Evolutionary conservation across 345 rosid species (phyloP), one percentile per base, ranked within the genome.

Genomic region (Corchorus capsularis): DNA sequence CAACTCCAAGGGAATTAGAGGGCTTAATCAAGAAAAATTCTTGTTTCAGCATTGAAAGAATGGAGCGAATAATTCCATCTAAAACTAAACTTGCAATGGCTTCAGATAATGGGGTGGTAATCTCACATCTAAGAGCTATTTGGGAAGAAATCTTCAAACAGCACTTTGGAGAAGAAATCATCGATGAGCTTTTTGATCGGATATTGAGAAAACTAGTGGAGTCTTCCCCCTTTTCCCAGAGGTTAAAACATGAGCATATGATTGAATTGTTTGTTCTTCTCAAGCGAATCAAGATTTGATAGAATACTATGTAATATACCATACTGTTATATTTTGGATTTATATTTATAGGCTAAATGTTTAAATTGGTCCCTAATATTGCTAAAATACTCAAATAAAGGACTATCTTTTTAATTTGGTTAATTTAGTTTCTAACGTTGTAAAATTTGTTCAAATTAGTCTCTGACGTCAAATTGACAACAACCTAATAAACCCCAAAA

Each of bases 121-220:
- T 46, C 19, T 4, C 32, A 4, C 39, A 8, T 6, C 2, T 77
- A 1, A 69, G 83, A 64, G 78, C 79, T 50, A 6, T 13, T 20
- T 63, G n/a, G 22, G 82, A 59, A 50, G 73, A 64, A 11, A 56
- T 73, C 8, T 9, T 83, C 6, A 54, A 32, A 39, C 34, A 55
- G 15, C 79, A 83, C 50, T 79, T 79, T 37, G 83, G 79, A 27
- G 39, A 27, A 5, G 57, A 81, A 13, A 50, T 69, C 20, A 50
- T 15, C 4, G 60, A 69, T 20, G 59, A 69, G 41, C 14, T 50
- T 13, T 50, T 69, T 69, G 73, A 50, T 13, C 41, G 45, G 19
- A 49, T 50, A 4, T 7, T 5, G 4, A 20, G 27, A 8, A 49
- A 68, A 68, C 2, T 46, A 3, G 39, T 5, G 16, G 73, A 69